Base-by-base conservation (phyloP, 106 monocot species). In the Agapanthus africanus region DNA sequence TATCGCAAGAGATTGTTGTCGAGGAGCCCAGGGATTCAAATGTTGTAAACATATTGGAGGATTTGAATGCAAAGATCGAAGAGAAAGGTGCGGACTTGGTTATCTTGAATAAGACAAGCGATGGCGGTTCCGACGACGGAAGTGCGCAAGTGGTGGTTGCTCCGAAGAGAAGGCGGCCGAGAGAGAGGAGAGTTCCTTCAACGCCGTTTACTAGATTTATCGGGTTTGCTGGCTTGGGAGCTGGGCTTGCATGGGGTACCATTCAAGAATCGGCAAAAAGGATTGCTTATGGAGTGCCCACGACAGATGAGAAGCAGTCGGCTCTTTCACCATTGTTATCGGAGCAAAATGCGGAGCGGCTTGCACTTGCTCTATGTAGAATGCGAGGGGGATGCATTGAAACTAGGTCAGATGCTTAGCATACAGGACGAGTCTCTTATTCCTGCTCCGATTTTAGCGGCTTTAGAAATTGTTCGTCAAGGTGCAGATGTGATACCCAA, bases 401-500 rank as follows among this genome's bases (percentile, higher is more conserved):
- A 99, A 54, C 66, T 99, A 73, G 99, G 99, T 2, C 99, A 93
- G 85, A 99, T 93, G 99, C 68, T 99, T 39, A 99, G 99, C 77
- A 99, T 99, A 44, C 99, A 99, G 65, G 99, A 99, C 70, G 99
- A 99, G 40, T 87, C 93, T 18, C 80, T 99, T 39, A 80, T 99
- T n/a, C 99, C 99, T 27, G 79, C 86, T 26, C 93, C 84, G 74
- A 89, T 99, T 69, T 90, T 99, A 78, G 74, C 82, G 59, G 97
- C 92, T 69, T 76, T 99, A 67, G 92, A 92, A 69, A 92, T 99
- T 77, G 97, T 92, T 57, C 86, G 97, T 14, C 97, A 99, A 89
- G 97, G 97, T 34, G 97, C 97, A 15, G 97, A 99, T 81, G 87
- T 92, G 40, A 99, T 99, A 92, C 97, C 97, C 28, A 92, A 83